Evolutionary conservation across 2,329 filamentous ascomycete genomes (phyloP).

Genomic region (Mycogone perniciosa): DNA sequence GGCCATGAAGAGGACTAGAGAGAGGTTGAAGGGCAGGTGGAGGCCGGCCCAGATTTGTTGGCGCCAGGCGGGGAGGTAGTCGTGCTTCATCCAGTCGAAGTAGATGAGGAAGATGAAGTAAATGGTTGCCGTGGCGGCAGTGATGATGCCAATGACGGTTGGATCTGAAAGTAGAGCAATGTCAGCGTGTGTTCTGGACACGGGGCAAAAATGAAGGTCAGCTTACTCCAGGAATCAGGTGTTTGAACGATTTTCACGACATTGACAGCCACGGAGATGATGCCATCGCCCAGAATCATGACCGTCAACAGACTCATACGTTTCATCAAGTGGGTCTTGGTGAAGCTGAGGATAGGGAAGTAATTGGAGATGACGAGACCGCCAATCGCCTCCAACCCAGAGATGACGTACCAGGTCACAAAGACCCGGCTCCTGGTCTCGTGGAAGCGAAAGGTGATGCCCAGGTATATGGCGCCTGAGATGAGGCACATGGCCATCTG

Average conservation of each 20-base stretch:
- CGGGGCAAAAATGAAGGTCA: neutral
- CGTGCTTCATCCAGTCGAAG: constrained; percentile 60
- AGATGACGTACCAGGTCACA: constrained; percentile 47
- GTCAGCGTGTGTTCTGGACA: constrained; percentile 3
- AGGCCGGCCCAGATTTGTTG: constrained; percentile 53
- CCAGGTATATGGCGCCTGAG: constrained; percentile 34
- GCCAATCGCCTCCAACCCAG: constrained; percentile 44
- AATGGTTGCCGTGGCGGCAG: constrained; percentile 33
- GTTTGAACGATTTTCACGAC: constrained; percentile 45
- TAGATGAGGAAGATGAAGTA: constrained; percentile 43
- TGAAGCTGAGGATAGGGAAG: constrained; percentile 53
- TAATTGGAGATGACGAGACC: constrained; percentile 48
- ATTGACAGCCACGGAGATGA: constrained; percentile 48
- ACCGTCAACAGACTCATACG: constrained; percentile 58
- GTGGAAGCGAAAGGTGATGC: constrained; percentile 34
- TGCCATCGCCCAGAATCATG: constrained; percentile 61
- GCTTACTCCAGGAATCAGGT: constrained; percentile 34
- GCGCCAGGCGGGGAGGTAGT: constrained; percentile 48
- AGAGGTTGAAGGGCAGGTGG: constrained; percentile 59
- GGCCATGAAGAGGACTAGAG: constrained; percentile 58
- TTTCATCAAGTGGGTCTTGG: constrained; percentile 56
- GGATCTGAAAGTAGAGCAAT: constrained; percentile 14
- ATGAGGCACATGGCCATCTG: constrained; percentile 31
- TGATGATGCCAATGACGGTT: constrained; percentile 35
- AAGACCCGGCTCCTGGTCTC: constrained; percentile 30